Evolutionary conservation across 768 basidiomycete species (phyloP).

Genomic region (Termitomyces sp.): DNA sequence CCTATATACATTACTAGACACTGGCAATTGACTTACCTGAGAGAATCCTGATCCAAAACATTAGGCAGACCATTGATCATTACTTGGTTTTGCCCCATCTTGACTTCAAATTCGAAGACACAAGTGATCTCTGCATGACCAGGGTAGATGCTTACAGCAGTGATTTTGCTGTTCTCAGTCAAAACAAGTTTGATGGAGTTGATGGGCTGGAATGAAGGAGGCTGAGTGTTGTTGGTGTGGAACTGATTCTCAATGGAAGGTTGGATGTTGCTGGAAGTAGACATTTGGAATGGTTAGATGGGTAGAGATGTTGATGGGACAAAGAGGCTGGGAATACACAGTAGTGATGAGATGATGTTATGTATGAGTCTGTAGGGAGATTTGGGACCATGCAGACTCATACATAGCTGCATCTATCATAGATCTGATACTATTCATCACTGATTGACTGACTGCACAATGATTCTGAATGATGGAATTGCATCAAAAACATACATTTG

Average conservation of each 20-base stretch:
- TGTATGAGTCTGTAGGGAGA: neutral
- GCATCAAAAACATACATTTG: too few species aligned
- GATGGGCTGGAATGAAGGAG: neutral
- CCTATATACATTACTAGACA: too few species aligned
- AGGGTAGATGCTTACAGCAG: slow-evolving; percentile 37
- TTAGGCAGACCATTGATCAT: slow-evolving; percentile 35
- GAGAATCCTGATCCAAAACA: slow-evolving; percentile 35
- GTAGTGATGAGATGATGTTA: neutral
- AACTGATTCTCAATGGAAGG: neutral
- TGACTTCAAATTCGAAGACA: slow-evolving; percentile 33
- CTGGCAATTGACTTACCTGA: slow-evolving; percentile 28
- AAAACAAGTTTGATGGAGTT: slow-evolving; percentile 29
- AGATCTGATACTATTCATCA: neutral
- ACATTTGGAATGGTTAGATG: neutral
- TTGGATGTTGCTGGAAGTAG: neutral
- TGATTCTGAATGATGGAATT: too few species aligned
- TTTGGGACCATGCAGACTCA: neutral
- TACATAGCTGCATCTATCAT: neutral
- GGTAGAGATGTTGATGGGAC: neutral
- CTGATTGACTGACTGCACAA: neutral
- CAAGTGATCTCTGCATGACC: slow-evolving; percentile 41
- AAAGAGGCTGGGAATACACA: neutral
- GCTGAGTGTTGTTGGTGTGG: neutral
- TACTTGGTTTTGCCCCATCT: slow-evolving; percentile 39
- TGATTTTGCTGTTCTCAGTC: slow-evolving; percentile 32